Percentiles rank a stretch among this genome's conserved stretches.
Evolutionary conservation across 2,329 filamentous ascomycete genomes (phyloP).

Genomic region (Hortaea sp.): DNA sequence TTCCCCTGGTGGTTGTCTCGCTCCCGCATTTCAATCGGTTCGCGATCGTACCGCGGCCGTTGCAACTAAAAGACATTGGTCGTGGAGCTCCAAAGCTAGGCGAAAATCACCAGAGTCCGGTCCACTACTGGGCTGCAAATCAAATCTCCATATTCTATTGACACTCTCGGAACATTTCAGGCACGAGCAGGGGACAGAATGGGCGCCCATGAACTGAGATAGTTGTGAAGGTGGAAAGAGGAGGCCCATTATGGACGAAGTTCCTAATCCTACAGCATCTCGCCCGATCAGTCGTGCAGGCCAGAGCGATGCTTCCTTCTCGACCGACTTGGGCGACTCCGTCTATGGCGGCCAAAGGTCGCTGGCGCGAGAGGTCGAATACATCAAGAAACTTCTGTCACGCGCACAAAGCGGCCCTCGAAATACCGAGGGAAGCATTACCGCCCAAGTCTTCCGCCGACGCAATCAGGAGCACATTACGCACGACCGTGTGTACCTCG

Average conservation of each 20-base stretch:
- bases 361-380: slow-evolving; percentile 14
- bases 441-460: slow-evolving; percentile 14
- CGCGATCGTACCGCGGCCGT: no score
- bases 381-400: slow-evolving; percentile 13
- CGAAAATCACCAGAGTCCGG: no score
- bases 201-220: neutral
- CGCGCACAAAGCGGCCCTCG: slow-evolving; percentile 6
- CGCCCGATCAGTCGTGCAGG: slow-evolving; percentile 2
- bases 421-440: slow-evolving; percentile 6
- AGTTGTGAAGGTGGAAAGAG: neutral
- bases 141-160: no score
- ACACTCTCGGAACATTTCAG: no score
- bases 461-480: slow-evolving; percentile 6
- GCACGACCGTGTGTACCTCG: slow-evolving; percentile 11
- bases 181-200: no score
- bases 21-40: no score
- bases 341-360: slow-evolving; percentile 4
- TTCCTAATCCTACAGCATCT: neutral
- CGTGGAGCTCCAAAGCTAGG: no score
- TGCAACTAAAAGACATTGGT: no score
- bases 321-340: neutral
- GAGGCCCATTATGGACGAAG: slow-evolving; percentile 1
- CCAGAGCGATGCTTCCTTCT: slow-evolving; percentile 6
- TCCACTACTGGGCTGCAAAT: no score
- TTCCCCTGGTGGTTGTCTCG: no score